Base-by-base conservation (phyloP, 495 filamentous ascomycete species). In the Recurvomyces mirabilis region DNA sequence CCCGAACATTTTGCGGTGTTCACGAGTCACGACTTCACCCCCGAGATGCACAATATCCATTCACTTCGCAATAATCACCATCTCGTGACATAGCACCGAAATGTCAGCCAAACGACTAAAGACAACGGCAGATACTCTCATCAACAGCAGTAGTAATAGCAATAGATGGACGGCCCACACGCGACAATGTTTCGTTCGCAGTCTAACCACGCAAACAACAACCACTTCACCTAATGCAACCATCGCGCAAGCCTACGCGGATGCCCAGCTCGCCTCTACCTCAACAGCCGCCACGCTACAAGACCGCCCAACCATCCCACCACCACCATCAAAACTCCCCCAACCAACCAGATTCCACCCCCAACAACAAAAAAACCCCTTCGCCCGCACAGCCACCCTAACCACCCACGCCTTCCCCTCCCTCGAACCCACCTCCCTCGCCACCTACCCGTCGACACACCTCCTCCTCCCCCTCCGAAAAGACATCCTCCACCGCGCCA, bases 401-500 rank as follows among this genome's bases (percentile, higher is more conserved):
- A 96, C 91, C 37, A 73, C 93, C 67, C 82, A 95, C 76, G 65
- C 71, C 54, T 99, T 95, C 69, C 91, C 93, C 25, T 69, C 78
- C 13, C 78, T 96, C 68, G 87, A 94, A 62, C 91, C 91, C 18
- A 60, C 78, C 35, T 73, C 78, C 26, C 82, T 93, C 60, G 75
- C 83, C 49, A 62, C 77, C 60, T 96, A 87, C 70, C 78, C 82
- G 6, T 62, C 73, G 45, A 83, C 81, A 47, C 83, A 95, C 60
- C 79, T 99, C 5, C 60, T 79, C 58, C 72, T 95, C 34, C 91
- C 91, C 5, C 70, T 94, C 13, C 84, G 91, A 9, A 79, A 82
- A 57, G 91, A 99, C 57, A 79, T 99, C 43, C 78, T 99, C 15
- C 93, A 96, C 63, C 76, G 88, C 22, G 91, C 93, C 47, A 74